Evolutionary conservation across 768 basidiomycete species (phyloP), one percentile per base, ranked within the genome.

Genomic region (Calvatia gigantea): DNA sequence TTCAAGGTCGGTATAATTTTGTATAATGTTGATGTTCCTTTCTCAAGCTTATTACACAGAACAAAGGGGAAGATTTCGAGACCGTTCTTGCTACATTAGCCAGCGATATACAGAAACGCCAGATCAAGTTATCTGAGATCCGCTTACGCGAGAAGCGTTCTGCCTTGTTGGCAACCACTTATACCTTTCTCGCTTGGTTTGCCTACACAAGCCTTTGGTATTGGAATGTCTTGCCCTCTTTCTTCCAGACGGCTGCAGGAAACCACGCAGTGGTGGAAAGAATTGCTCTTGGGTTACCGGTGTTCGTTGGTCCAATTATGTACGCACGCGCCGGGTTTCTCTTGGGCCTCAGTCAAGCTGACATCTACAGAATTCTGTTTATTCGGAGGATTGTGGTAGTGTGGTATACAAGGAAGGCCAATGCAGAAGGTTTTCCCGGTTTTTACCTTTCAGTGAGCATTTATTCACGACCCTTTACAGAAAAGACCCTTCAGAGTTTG

Each of bases 61-160:
- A 72, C 65, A 70, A 74, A 38, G 78, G 85, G 15, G 87, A 91
- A 61, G 87, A 94, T 73, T 91, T 87, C 65, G 90, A 91, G 64
- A 78, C 84, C 19, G 71, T 90, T 55, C 81, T 94, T 27, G 79
- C 86, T 21, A 69, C 73, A 42, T 77, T 94, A 51, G 84, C 85
- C 7, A 68, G 73, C 21, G 82, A 88, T 64, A 87, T 94, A 54
- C 80, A 84, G 64, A 84, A 86, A 58, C 83, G 88, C 12, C 86
- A 90, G 69, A 76, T 81, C 38, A 79, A 81, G 56, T 81, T 94
- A 14, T 83, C 87, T 1, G 92, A 92, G 65, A 89, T 96, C 60
- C 84, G 90, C n/a, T 71, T 91, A 52, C 83, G 93, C 38, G 91
- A 96, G 69, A 82, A 90, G 28, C 78, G 92, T 7, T 78, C 91